phyloP scores from a whole-genome alignment of 305 asterid species.

The Euphrasia arctica region DNA sequence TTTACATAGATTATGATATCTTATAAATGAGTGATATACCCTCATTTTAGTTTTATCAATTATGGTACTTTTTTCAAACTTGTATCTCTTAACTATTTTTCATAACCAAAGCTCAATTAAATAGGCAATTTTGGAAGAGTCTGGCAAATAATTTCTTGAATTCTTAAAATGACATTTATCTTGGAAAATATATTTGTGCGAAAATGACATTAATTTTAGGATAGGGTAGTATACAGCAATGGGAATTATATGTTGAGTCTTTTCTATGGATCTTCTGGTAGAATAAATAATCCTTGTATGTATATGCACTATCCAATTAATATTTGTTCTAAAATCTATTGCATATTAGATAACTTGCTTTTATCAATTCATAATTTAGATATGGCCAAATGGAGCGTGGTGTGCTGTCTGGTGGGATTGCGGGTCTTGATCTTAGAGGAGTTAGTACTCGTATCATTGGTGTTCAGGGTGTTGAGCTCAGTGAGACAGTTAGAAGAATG shows the following conservation, averaged over 20 bases:
- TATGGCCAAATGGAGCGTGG: conserved; percentile 94
- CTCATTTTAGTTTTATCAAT: too few species aligned
- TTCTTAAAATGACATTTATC: neutral
- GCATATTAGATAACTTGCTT: conserved; percentile 16
- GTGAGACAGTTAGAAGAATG: conserved; percentile 97
- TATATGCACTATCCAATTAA: conserved; percentile 4
- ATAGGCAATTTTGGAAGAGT: neutral
- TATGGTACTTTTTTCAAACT: neutral
- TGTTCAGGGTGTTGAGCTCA: conserved; percentile 96
- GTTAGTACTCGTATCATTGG: conserved; percentile 89
- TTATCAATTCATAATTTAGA: conserved; percentile 39
- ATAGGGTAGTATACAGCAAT: neutral
- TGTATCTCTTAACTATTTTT: neutral
- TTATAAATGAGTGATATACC: too few species aligned
- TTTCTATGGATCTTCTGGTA: conserved; percentile 8
- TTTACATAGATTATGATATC: neutral
- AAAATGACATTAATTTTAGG: neutral
- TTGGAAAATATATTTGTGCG: neutral
- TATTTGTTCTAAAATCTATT: conserved; percentile 12
- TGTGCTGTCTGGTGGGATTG: conserved; percentile 75
- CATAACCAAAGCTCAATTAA: neutral
- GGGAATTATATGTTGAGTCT: neutral
- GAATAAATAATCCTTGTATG: conserved; percentile 4
- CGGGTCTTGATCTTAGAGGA: conserved; percentile 92
- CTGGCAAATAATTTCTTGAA: neutral